Conservation (phyloP, 2,329 filamentous ascomycete genomes). For the Stagonosporopsis cucurbitacearum region DNA sequence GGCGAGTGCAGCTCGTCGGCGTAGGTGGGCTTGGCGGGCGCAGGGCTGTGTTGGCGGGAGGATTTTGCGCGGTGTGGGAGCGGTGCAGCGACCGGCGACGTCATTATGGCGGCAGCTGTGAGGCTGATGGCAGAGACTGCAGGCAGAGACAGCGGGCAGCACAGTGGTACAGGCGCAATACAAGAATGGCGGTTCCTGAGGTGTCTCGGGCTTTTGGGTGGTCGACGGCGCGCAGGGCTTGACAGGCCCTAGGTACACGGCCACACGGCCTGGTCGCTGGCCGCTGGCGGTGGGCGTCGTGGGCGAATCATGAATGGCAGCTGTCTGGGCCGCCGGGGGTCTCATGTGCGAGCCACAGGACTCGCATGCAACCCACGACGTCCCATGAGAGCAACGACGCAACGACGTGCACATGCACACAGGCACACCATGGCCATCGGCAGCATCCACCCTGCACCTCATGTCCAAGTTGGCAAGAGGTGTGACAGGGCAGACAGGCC, state of each 20-base stretch:
- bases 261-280: too few species aligned
- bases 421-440: too few species aligned
- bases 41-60: conserved; percentile 29
- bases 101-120: conserved; percentile 19
- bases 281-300: too few species aligned
- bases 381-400: conserved; percentile 1
- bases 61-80: conserved; percentile 30
- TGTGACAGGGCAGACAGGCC: conserved; percentile 9
- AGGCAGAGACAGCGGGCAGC: conserved; percentile 4
- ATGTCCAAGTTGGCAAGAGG: too few species aligned
- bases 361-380: conserved; percentile 11
- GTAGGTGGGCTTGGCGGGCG: conserved; percentile 24
- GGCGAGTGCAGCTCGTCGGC: conserved; percentile 31
- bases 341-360: conserved; percentile 19
- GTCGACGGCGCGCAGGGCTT: conserved; percentile 13
- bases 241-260: too few species aligned
- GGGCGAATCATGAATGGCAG: too few species aligned
- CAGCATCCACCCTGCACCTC: background rate
- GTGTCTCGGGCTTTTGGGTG: conserved; percentile 19
- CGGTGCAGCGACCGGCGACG: conserved; percentile 13
- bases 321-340: conserved; percentile 20
- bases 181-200: conserved; percentile 16
- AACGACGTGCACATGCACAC: too few species aligned
- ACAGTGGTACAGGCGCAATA: conserved; percentile 16
- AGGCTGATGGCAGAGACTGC: background rate